phyloP scores from a whole-genome alignment of 345 rosid genomes.

The Salix purpurea region DNA sequence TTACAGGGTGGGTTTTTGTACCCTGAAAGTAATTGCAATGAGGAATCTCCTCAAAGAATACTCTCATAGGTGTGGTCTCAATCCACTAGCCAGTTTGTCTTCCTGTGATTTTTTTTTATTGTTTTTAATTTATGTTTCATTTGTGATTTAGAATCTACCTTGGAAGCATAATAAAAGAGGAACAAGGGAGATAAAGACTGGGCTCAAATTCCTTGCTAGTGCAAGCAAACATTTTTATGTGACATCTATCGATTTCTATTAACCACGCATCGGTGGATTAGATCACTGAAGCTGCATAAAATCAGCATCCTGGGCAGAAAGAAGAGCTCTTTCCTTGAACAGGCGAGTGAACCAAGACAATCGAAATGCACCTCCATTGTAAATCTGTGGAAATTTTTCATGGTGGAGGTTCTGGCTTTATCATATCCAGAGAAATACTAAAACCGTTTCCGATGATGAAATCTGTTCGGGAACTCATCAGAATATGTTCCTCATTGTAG shows the following conservation, averaged over 20 bases:
- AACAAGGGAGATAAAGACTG: slow-evolving; percentile 60
- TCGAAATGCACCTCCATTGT: slow-evolving; percentile 22
- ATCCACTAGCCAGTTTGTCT: neutral
- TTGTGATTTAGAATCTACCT: slow-evolving; percentile 45
- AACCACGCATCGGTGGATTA: too few relatives aligned
- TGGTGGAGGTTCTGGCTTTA: slow-evolving; percentile 39
- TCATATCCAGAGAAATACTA: neutral
- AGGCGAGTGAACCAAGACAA: slow-evolving; percentile 23
- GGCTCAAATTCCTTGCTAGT: slow-evolving; percentile 54
- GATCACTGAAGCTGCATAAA: neutral
- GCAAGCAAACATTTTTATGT: slow-evolving; percentile 29
- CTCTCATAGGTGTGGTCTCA: neutral
- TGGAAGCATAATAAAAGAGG: slow-evolving; percentile 69
- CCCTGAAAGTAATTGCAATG: neutral
- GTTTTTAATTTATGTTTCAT: neutral
- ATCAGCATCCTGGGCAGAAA: slow-evolving; percentile 27
- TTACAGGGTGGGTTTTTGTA: neutral
- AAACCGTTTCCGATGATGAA: neutral
- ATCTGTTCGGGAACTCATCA: neutral
- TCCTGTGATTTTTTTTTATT: neutral
- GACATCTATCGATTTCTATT: neutral
- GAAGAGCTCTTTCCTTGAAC: slow-evolving; percentile 11
- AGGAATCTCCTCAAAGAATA: neutral
- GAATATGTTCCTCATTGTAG: neutral
- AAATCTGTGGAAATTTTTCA: slow-evolving; percentile 37